Evolutionary conservation across 2,329 filamentous ascomycete species (phyloP), one percentile per base, ranked within the genome.

Genomic region (Fusarium nematophilum): DNA sequence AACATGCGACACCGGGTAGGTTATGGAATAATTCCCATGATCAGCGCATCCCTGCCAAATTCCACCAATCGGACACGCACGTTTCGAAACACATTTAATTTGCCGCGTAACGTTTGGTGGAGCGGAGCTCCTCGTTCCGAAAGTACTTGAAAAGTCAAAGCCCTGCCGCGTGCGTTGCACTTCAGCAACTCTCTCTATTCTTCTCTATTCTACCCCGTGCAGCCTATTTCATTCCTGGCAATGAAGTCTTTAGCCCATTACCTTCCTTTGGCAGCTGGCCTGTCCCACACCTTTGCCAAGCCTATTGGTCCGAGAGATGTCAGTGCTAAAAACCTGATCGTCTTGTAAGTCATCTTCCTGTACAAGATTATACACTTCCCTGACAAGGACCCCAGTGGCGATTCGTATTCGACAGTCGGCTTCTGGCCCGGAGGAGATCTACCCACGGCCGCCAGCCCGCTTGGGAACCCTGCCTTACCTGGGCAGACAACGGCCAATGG

Each of bases 401-500:
- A 66, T 45, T 66, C 64, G 3, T 66, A 66, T 18, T 64, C 64
- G 2, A 50, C 64, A 1, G 53, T 60, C 4, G 61, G 61, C 1
- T 64, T 64, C 18, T 64, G 61, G 61, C 49, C 57, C 4, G 61
- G 56, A 9, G 57, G 49, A 25, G 37, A 57, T 6, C 39, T 64
- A 0, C 59, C 61, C 5, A 51, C 61, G 2, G 23, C 47, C 4
- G 39, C 33, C 3, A 59, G 53, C 2, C 64, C 62, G 1, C 60
- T 66, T 8, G 64, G 62, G 1, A 66, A 66, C 39, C 62, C 62
- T 4, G 31, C 38, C 1, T 14, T 62, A 2, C 59, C 59, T 6
- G 64, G 64, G 1, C 63, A 63, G 21, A 66, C 64, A 11, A 66
- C 64, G 3, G 54, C 49, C 14, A 59, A 48, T 14, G 62, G 64